These are phyloP conservation scores for Phytopythium mirpurense DNA, from an alignment of 352 stramenopile genomes.

Conservation along the genomic window DNA sequence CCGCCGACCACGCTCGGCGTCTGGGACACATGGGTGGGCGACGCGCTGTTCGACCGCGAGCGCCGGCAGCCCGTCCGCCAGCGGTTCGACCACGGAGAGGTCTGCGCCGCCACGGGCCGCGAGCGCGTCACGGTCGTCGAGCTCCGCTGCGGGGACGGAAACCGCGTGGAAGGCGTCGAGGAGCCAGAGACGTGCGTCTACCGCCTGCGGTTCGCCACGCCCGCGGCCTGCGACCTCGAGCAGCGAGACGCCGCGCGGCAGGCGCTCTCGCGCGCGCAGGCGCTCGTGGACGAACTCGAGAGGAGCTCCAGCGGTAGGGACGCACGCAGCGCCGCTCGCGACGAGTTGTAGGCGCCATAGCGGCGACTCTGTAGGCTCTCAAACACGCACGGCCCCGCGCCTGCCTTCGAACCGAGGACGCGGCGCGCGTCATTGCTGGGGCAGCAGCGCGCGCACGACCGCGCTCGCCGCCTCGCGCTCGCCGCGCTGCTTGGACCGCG, in stretches of 20 bases:
- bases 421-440: not conserved
- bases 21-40: constrained; percentile 55
- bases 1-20: constrained; percentile 40
- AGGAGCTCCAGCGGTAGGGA: not conserved
- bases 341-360: constrained; percentile 21
- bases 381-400: no score
- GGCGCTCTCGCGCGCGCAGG: constrained; percentile 1
- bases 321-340: not conserved
- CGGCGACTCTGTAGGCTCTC: no score
- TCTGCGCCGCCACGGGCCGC: constrained; percentile 78
- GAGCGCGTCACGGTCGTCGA: constrained; percentile 62
- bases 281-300: constrained; percentile 10
- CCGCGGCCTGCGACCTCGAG: constrained; percentile 35
- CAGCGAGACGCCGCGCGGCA: constrained; percentile 15
- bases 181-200: constrained; percentile 92
- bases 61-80: constrained; percentile 14
- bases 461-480: constrained; percentile 10
- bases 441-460: constrained; percentile 9
- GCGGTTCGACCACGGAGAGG: constrained; percentile 73
- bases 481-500: constrained; percentile 2
- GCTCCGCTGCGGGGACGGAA: constrained; percentile 69
- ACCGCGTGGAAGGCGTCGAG: constrained; percentile 79
- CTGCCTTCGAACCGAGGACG: no score
- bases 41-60: constrained; percentile 18
- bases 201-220: constrained; percentile 72